Evolutionary conservation across 2,329 filamentous ascomycete genomes (phyloP).

Genomic region (Chaetomiaceae sp.): DNA sequence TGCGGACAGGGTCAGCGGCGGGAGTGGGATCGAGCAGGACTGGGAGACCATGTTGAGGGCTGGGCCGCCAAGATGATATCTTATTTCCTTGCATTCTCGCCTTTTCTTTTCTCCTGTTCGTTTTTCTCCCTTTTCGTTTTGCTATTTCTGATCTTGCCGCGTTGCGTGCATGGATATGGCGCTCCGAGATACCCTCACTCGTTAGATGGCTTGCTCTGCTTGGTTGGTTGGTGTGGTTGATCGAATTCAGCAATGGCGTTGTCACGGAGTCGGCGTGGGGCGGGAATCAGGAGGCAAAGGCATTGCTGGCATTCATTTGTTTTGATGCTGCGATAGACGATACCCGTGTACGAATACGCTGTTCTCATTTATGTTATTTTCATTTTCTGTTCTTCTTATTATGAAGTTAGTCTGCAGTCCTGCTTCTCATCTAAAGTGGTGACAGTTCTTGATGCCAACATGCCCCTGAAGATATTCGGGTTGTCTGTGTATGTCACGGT

Average conservation of each 20-base stretch:
- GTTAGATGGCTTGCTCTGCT: background rate
- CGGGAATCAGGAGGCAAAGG: background rate
- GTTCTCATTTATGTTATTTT: conserved; percentile 32
- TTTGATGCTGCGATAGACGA: conserved; percentile 3
- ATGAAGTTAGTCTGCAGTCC: background rate
- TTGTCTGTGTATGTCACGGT: no score
- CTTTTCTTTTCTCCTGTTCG: background rate
- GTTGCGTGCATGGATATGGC: background rate
- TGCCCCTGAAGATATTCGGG: no score
- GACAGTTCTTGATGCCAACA: no score
- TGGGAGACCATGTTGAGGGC: conserved; percentile 26
- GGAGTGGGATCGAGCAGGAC: conserved; percentile 24
- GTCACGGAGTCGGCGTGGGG: background rate
- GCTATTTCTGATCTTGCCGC: background rate
- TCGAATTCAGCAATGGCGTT: conserved; percentile 4
- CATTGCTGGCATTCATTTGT: background rate
- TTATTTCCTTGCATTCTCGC: background rate
- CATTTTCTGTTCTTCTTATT: conserved; percentile 32
- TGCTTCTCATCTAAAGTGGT: no score
- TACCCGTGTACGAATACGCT: conserved; percentile 10
- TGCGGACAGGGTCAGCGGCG: conserved; percentile 10
- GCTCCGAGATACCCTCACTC: background rate
- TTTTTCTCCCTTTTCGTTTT: background rate
- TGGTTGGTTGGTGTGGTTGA: background rate
- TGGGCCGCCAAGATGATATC: conserved; percentile 48